phyloP scores from a whole-genome alignment of 2,329 filamentous ascomycete species.

The Penicillium sp. region DNA sequence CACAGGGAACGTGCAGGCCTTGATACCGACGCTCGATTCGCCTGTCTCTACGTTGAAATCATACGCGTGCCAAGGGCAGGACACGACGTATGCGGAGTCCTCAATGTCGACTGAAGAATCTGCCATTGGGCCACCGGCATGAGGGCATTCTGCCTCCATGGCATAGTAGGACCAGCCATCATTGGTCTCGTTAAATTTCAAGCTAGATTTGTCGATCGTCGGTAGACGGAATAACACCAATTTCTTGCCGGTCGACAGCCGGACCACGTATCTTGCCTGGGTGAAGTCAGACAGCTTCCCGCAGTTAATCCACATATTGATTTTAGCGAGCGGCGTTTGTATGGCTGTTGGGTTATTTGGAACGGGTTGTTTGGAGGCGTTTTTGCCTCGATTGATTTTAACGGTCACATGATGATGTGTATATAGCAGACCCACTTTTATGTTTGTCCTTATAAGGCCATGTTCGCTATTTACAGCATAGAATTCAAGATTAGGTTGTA shows the following conservation, averaged over 20 bases:
- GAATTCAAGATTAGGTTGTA: too few species aligned
- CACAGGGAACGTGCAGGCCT: conserved; percentile 49
- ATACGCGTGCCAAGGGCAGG: conserved; percentile 52
- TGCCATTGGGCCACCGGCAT: conserved; percentile 49
- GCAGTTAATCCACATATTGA: conserved; percentile 28
- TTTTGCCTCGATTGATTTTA: conserved; percentile 3
- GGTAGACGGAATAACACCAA: conserved; percentile 49
- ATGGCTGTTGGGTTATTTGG: not conserved
- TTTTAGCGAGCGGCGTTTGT: not conserved
- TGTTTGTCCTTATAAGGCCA: not conserved
- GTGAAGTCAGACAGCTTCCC: conserved; percentile 36
- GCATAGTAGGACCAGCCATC: conserved; percentile 49
- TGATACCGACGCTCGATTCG: conserved; percentile 50
- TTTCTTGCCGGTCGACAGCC: conserved; percentile 46
- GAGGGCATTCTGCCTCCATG: conserved; percentile 51
- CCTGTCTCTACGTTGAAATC: conserved; percentile 52
- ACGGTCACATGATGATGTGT: not conserved
- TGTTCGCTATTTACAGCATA: too few species aligned
- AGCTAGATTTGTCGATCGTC: conserved; percentile 36
- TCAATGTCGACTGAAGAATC: conserved; percentile 50
- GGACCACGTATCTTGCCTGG: conserved; percentile 45
- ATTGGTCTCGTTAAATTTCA: conserved; percentile 33
- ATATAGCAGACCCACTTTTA: not conserved
- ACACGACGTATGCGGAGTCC: conserved; percentile 49
- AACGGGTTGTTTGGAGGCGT: not conserved